A percentile compares a stretch with the other conserved stretches of the same genome.
phyloP scores from a whole-genome alignment of 306 rosid genomes.

The Datisca glomerata region DNA sequence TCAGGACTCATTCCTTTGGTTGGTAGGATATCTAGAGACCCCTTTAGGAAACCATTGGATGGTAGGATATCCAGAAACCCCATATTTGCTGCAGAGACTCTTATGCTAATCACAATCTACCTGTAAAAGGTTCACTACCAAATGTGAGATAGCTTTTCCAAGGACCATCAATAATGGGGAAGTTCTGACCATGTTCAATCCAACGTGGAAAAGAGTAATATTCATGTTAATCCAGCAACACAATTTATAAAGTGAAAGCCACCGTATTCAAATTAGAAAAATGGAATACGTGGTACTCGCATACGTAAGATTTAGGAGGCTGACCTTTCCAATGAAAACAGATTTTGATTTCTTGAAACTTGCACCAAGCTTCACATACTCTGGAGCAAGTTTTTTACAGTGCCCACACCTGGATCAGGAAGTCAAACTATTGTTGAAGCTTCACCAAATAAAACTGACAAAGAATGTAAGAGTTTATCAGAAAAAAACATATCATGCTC shows the following conservation, averaged over 20 bases:
- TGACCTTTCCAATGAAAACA: slow-evolving; percentile 59
- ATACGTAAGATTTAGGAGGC: too few relatives aligned
- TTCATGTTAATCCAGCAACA: too few relatives aligned
- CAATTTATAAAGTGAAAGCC: too few relatives aligned
- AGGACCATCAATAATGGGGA: too few relatives aligned
- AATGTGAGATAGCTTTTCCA: too few relatives aligned
- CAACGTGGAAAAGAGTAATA: too few relatives aligned
- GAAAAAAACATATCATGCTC: too few relatives aligned
- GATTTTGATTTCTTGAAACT: slow-evolving; percentile 51
- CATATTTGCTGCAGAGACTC: slow-evolving; percentile 49
- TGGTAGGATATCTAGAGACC: slow-evolving; percentile 56
- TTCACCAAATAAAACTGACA: not conserved
- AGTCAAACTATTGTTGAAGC: not conserved
- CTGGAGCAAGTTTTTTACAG: slow-evolving; percentile 73
- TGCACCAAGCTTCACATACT: slow-evolving; percentile 55
- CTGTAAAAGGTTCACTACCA: slow-evolving; percentile 18
- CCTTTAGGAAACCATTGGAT: slow-evolving; percentile 69
- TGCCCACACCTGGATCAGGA: slow-evolving; percentile 75
- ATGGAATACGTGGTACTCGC: too few relatives aligned
- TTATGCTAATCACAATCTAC: slow-evolving; percentile 82
- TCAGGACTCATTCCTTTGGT: too few relatives aligned
- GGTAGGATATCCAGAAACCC: slow-evolving; percentile 73
- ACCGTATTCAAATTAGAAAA: too few relatives aligned
- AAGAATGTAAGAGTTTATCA: too few relatives aligned
- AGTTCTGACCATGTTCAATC: too few relatives aligned